Evolutionary conservation across 2,329 filamentous ascomycete genomes (phyloP).

Genomic region (Talaromyces sp.): DNA sequence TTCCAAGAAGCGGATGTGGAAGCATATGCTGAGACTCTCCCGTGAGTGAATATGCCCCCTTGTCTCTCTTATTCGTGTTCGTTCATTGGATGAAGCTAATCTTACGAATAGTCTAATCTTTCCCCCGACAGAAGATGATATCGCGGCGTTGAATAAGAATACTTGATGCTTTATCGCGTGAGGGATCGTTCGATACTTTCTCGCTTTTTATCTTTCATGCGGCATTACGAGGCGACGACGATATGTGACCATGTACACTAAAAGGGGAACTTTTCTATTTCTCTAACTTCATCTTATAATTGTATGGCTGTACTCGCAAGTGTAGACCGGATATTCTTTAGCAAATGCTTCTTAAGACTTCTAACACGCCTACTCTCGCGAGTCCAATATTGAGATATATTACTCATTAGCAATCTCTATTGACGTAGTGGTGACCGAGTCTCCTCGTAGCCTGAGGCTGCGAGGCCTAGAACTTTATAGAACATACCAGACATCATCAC

Average conservation of each 20-base stretch:
- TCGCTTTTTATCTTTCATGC: background rate
- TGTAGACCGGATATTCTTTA: no score
- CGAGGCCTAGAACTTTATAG: background rate
- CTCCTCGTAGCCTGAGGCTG: background rate
- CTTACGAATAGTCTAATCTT: slow-evolving; percentile 36
- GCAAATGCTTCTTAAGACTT: no score
- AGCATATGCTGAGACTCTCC: slow-evolving; percentile 70
- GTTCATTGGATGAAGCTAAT: slow-evolving; percentile 36
- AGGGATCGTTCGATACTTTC: background rate
- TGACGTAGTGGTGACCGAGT: background rate
- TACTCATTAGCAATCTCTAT: background rate
- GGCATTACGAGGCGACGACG: slow-evolving; percentile 1
- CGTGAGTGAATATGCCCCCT: slow-evolving; percentile 63
- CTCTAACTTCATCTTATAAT: no score
- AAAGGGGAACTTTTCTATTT: background rate
- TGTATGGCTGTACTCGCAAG: no score
- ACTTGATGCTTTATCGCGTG: slow-evolving; percentile 27
- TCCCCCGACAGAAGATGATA: slow-evolving; percentile 44
- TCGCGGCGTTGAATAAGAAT: background rate
- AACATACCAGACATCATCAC: no score
- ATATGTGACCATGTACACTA: slow-evolving; percentile 8
- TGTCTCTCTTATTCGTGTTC: slow-evolving; percentile 7
- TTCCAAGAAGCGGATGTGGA: slow-evolving; percentile 77
- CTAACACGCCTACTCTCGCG: no score
- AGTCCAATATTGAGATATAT: no score